Percentiles rank a stretch among this genome's conserved stretches.
Evolutionary conservation across 176 grass and related monocot genomes (phyloP).

Genomic region (Oryza meridionalis): DNA sequence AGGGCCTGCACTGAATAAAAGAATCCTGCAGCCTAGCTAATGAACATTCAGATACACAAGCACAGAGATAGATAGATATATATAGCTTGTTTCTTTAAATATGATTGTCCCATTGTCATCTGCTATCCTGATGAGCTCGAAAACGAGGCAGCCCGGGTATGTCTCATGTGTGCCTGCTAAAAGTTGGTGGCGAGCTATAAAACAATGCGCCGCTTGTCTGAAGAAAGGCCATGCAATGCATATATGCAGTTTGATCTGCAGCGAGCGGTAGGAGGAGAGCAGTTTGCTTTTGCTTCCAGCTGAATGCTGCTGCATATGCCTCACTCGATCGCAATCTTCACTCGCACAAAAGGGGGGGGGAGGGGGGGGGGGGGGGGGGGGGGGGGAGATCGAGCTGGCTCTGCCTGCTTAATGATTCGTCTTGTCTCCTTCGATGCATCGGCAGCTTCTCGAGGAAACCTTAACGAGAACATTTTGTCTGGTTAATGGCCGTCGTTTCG

Average conservation of each 20-base stretch:
- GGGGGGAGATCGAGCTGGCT: background rate
- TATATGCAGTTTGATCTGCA: background rate
- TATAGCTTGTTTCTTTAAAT: background rate
- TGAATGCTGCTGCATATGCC: background rate
- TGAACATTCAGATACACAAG: background rate
- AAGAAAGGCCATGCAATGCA: conserved; percentile 12
- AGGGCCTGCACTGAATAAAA: background rate
- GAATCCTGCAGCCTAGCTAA: background rate
- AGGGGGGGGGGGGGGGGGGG: conserved; percentile 26
- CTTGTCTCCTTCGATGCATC: conserved; percentile 32
- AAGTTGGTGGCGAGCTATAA: background rate
- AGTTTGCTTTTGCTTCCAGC: conserved; percentile 3
- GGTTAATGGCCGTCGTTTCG: background rate
- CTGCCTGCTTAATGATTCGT: conserved; percentile 17
- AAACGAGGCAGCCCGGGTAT: background rate
- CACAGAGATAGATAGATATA: background rate
- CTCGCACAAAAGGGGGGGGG: conserved; percentile 34
- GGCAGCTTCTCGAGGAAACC: background rate
- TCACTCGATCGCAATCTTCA: conserved; percentile 36
- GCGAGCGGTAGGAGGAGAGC: background rate
- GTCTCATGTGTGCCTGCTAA: conserved; percentile 37
- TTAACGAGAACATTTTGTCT: background rate
- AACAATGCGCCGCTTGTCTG: conserved; percentile 35
- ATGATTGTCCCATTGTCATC: background rate
- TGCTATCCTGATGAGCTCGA: background rate